Percentiles rank a stretch among this genome's conserved stretches.
These are phyloP conservation scores for Rostrohypoxylon terebratum DNA, from an alignment of 495 filamentous ascomycete genomes.

Conservation along the genomic window DNA sequence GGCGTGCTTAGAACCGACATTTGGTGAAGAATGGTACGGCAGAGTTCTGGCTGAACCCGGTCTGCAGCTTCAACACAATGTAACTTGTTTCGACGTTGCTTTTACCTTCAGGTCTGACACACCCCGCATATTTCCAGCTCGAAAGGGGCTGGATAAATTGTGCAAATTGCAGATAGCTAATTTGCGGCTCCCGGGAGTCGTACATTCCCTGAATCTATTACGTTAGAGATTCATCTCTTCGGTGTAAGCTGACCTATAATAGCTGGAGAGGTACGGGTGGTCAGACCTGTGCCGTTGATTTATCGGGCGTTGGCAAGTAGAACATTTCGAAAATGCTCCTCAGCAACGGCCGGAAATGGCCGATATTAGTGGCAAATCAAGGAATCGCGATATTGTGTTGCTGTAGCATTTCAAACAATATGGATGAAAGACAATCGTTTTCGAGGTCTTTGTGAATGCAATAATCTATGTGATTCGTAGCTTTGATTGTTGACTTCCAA, in stretches of 20 bases:
- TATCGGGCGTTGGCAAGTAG: conserved; percentile 5
- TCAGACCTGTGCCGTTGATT: conserved; percentile 3
- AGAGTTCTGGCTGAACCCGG: conserved; percentile 12
- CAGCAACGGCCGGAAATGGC: conserved; percentile 8
- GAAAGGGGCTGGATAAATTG: conserved; percentile 39
- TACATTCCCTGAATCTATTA: conserved; percentile 21
- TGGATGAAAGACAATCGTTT: conserved; percentile 25
- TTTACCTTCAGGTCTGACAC: conserved; percentile 35
- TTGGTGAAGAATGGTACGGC: conserved; percentile 18
- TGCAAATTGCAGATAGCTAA: conserved; percentile 15
- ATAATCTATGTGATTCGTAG: background rate
- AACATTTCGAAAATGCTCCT: background rate
- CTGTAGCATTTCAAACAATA: conserved; percentile 21
- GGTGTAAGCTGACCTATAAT: background rate
- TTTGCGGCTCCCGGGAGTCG: conserved; percentile 36
- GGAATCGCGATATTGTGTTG: conserved; percentile 3
- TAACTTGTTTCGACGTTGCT: conserved; percentile 37
- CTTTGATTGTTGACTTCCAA: background rate
- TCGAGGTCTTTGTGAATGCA: background rate
- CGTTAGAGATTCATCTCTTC: conserved; percentile 13
- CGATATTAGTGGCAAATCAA: conserved; percentile 36
- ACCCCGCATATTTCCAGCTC: conserved; percentile 32
- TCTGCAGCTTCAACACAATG: conserved; percentile 1
- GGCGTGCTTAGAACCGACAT: conserved; percentile 31
- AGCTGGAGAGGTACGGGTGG: conserved; percentile 10